Evolutionary conservation across 208 protist species (phyloP).

Genomic region (Trypanosoma scelopori): DNA sequence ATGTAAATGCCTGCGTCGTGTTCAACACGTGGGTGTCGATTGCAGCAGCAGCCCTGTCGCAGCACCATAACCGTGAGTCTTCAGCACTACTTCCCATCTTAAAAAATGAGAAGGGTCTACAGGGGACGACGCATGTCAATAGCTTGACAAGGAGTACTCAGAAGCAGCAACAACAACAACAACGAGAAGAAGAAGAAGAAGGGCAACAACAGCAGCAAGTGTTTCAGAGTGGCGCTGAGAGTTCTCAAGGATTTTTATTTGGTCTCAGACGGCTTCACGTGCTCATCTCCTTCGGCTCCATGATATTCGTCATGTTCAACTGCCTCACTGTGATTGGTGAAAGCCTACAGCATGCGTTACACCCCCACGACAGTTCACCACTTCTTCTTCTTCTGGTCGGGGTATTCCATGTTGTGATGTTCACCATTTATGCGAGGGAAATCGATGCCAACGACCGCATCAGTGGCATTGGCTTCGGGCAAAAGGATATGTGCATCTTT

Average conservation of each 20-base stretch:
- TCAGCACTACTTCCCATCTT: too few species aligned
- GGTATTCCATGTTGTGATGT: slow-evolving; percentile 34
- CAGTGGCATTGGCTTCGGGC: slow-evolving; percentile 25
- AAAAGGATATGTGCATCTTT: slow-evolving; percentile 25
- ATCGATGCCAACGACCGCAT: slow-evolving; percentile 56
- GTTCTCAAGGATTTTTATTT: slow-evolving; percentile 47
- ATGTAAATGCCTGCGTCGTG: slow-evolving; percentile 41
- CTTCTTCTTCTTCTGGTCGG: slow-evolving; percentile 30
- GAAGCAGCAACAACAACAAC: not conserved
- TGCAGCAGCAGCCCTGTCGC: slow-evolving; percentile 34
- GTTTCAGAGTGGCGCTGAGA: not conserved
- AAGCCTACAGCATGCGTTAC: slow-evolving; percentile 37
- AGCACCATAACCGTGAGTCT: slow-evolving; percentile 7
- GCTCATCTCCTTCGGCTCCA: slow-evolving; percentile 48
- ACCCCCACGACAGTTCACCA: slow-evolving; percentile 32
- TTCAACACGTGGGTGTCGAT: slow-evolving; percentile 49
- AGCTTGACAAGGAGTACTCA: too few species aligned
- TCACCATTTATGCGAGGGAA: slow-evolving; percentile 42
- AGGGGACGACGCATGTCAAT: not conserved
- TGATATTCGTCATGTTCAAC: slow-evolving; percentile 62
- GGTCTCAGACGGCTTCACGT: slow-evolving; percentile 46
- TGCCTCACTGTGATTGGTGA: slow-evolving; percentile 57
- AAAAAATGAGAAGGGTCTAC: not conserved
- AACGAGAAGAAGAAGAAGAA: not conserved
- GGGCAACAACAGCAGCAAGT: not conserved